phyloP scores from a whole-genome alignment of 2,329 filamentous ascomycete genomes.

The Simplicillium sp. region DNA sequence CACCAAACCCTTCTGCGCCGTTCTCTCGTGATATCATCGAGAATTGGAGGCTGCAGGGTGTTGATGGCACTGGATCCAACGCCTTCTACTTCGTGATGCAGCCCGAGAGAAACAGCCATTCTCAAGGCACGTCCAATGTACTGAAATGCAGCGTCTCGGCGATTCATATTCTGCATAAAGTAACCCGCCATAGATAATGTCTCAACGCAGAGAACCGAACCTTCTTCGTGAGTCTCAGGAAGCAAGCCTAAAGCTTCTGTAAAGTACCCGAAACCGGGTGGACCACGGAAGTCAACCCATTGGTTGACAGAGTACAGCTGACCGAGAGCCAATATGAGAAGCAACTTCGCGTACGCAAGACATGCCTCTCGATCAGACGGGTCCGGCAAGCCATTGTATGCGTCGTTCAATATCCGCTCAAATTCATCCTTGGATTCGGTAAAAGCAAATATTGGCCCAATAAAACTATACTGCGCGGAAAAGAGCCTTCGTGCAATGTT shows the following conservation, averaged over 20 bases:
- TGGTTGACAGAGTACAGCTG: constrained; percentile 49
- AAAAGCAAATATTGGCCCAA: constrained; percentile 48
- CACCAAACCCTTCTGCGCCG: constrained; percentile 44
- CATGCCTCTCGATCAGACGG: constrained; percentile 34
- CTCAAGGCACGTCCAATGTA: constrained; percentile 44
- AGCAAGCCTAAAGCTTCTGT: constrained; percentile 39
- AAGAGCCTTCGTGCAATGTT: constrained; percentile 41
- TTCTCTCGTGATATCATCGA: constrained; percentile 33
- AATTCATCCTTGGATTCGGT: constrained; percentile 33
- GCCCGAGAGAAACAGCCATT: constrained; percentile 46
- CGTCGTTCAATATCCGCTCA: constrained; percentile 30
- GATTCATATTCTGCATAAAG: constrained; percentile 48
- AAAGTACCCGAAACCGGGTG: constrained; percentile 47
- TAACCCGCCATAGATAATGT: constrained; percentile 44
- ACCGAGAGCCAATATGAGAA: constrained; percentile 44
- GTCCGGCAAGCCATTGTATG: constrained; percentile 32
- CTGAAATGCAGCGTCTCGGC: constrained; percentile 43
- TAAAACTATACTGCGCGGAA: constrained; percentile 43
- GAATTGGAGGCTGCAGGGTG: constrained; percentile 12
- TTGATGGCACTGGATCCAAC: neutral
- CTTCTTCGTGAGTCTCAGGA: constrained; percentile 45
- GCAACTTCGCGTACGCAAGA: constrained; percentile 38
- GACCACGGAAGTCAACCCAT: constrained; percentile 40
- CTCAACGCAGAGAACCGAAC: constrained; percentile 44
- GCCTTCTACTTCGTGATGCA: constrained; percentile 40